Percentiles rank a stretch among this genome's conserved stretches.
These are phyloP conservation scores for Apium graveolens DNA, from an alignment of 129 eudicot genomes.

Conservation along the genomic window DNA sequence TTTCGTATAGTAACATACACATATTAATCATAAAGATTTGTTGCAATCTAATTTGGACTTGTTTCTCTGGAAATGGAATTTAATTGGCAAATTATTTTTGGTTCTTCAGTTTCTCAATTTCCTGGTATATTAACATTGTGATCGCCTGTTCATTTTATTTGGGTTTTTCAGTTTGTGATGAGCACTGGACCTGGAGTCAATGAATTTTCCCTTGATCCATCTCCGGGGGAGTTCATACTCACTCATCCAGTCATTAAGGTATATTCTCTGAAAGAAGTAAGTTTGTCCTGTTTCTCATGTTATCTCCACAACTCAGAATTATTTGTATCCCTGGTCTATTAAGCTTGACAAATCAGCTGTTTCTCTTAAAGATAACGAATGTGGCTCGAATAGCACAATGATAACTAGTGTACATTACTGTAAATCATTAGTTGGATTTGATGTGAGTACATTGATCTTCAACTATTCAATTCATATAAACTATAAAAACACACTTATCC, in stretches of 20 bases:
- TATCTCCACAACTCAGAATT: constrained; percentile 55
- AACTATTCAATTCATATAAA: not conserved
- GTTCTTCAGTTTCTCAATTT: too few relatives aligned
- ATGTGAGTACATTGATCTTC: constrained; percentile 28
- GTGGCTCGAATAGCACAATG: constrained; percentile 72
- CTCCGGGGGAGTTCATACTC: too few relatives aligned
- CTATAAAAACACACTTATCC: not conserved
- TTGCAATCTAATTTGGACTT: constrained; percentile 5
- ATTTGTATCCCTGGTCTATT: constrained; percentile 78
- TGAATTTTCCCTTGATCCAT: too few relatives aligned
- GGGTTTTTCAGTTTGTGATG: too few relatives aligned
- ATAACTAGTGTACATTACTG: constrained; percentile 56
- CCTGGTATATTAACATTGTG: too few relatives aligned
- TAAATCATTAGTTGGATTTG: constrained; percentile 64
- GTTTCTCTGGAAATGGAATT: constrained; percentile 64
- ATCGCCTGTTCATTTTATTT: too few relatives aligned
- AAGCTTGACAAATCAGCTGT: too few relatives aligned
- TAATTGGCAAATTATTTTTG: constrained; percentile 68
- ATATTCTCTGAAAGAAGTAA: too few relatives aligned
- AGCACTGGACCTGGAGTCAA: too few relatives aligned
- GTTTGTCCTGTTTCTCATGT: too few relatives aligned
- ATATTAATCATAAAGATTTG: constrained; percentile 2
- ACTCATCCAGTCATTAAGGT: too few relatives aligned
- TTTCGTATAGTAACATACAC: not conserved
- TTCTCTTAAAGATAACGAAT: constrained; percentile 73